phyloP scores from a whole-genome alignment of 768 basidiomycete species.

The Rhizopogon vulgaris region DNA sequence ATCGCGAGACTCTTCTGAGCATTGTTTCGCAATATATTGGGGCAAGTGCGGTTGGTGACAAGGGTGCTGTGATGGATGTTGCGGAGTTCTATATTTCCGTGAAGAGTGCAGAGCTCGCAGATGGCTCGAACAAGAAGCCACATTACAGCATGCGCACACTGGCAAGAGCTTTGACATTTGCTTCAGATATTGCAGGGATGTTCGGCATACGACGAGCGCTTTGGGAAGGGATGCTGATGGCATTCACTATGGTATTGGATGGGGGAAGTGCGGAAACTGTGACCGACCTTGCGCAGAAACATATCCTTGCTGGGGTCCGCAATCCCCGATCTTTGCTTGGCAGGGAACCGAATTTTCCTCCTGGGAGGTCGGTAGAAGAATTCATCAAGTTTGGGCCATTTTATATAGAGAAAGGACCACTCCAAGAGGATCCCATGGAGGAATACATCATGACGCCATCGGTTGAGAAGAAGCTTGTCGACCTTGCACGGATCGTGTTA shows the following conservation, averaged over 20 bases:
- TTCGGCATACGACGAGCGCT: slow-evolving; percentile 83
- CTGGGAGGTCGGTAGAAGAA: slow-evolving; percentile 38
- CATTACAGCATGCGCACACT: slow-evolving; percentile 98
- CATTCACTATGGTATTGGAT: slow-evolving; percentile 94
- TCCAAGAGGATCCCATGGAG: slow-evolving; percentile 56
- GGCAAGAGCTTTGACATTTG: slow-evolving; percentile 84
- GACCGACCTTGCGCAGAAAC: slow-evolving; percentile 61
- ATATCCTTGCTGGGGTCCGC: slow-evolving; percentile 72
- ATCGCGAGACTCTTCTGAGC: slow-evolving; percentile 80
- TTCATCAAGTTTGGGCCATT: slow-evolving; percentile 88
- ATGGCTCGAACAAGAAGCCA: slow-evolving; percentile 88
- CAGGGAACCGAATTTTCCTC: slow-evolving; percentile 58
- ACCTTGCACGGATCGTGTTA: slow-evolving; percentile 87
- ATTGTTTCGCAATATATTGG: slow-evolving; percentile 91
- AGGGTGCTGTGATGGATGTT: slow-evolving; percentile 80
- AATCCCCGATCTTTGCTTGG: slow-evolving; percentile 72
- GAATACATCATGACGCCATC: slow-evolving; percentile 95
- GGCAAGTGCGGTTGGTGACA: slow-evolving; percentile 74
- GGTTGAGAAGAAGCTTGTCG: slow-evolving; percentile 88
- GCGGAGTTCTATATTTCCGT: slow-evolving; percentile 86
- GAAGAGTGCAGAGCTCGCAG: slow-evolving; percentile 79
- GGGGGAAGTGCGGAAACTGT: slow-evolving; percentile 61
- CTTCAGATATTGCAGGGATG: slow-evolving; percentile 67
- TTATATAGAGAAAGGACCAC: slow-evolving; percentile 76
- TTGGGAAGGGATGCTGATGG: slow-evolving; percentile 97